Evolutionary conservation across 331 rosid species (phyloP).

Genomic region (Acacia concinna): DNA sequence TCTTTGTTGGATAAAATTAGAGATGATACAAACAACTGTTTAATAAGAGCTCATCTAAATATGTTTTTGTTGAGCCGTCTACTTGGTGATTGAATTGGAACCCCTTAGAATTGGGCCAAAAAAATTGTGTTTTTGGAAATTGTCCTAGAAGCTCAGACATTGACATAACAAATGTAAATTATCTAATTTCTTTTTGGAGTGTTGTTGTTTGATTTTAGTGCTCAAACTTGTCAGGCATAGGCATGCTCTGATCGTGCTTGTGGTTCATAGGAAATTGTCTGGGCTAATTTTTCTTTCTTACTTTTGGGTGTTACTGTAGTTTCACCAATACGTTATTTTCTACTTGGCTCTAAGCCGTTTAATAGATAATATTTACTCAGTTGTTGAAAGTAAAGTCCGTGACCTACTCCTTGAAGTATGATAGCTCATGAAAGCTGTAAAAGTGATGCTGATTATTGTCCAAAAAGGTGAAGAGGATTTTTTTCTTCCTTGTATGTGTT

Average conservation of each 20-base stretch:
- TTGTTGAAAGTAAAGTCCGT: constrained; percentile 14
- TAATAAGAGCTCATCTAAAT: not conserved
- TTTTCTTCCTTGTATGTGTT: constrained; percentile 16
- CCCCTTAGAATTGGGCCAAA: not conserved
- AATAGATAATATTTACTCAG: not conserved
- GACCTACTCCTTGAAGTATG: constrained; percentile 28
- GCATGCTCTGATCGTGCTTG: not conserved
- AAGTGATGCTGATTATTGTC: not conserved
- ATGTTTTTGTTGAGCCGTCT: not conserved
- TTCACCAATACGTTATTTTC: constrained; percentile 13
- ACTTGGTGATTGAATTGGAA: not conserved
- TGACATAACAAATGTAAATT: not conserved
- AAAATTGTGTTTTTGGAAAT: not conserved
- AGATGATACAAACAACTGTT: not conserved
- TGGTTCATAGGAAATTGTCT: constrained; percentile 1
- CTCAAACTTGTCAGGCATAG: not conserved
- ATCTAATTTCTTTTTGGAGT: not conserved
- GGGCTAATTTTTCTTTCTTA: not conserved
- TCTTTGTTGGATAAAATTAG: not conserved
- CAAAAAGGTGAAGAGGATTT: not conserved
- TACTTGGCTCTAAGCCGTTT: not conserved
- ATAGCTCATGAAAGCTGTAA: not conserved
- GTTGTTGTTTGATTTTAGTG: not conserved
- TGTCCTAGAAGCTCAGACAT: constrained; percentile 6
- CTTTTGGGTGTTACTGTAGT: not conserved